A percentile compares a stretch with the other conserved stretches of the same genome.
Evolutionary conservation across 352 stramenopile species (phyloP).

Genomic region (Phytophthora hybrid): DNA sequence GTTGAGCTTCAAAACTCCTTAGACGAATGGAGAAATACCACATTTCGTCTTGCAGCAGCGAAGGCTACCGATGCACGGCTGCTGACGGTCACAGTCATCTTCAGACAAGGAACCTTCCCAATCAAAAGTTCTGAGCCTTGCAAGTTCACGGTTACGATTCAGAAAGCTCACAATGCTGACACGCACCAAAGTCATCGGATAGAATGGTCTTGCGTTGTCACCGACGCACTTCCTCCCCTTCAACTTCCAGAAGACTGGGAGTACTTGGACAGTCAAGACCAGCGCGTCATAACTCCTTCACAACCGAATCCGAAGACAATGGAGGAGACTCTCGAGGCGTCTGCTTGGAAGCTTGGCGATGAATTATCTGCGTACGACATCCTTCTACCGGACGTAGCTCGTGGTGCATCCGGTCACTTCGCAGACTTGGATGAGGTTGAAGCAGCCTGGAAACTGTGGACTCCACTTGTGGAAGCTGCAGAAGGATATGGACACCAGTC

Average conservation of each 20-base stretch:
- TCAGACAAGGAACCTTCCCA: slow-evolving; percentile 19
- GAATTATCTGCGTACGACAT: slow-evolving; percentile 48
- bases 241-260: slow-evolving; percentile 23
- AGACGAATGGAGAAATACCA: slow-evolving; percentile 43
- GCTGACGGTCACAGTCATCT: slow-evolving; percentile 34
- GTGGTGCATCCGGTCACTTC: slow-evolving; percentile 44
- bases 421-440: slow-evolving; percentile 67
- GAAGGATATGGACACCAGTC: slow-evolving; percentile 14
- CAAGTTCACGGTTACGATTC: slow-evolving; percentile 46
- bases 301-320: neutral
- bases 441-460: slow-evolving; percentile 72
- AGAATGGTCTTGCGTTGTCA: slow-evolving; percentile 49
- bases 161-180: slow-evolving; percentile 37
- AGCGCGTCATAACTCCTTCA: slow-evolving; percentile 17
- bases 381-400: slow-evolving; percentile 34
- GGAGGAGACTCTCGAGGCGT: neutral
- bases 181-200: slow-evolving; percentile 36
- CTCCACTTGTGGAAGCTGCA: slow-evolving; percentile 53
- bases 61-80: slow-evolving; percentile 43
- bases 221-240: slow-evolving; percentile 3
- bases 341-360: slow-evolving; percentile 45
- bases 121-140: slow-evolving; percentile 14
- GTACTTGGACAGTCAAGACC: slow-evolving; percentile 4
- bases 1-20: slow-evolving; percentile 39
- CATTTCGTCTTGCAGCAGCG: slow-evolving; percentile 52